These are phyloP conservation scores for Dendrostoma leiphaemia DNA, from an alignment of 2,329 filamentous ascomycete genomes.

Conservation along the genomic window DNA sequence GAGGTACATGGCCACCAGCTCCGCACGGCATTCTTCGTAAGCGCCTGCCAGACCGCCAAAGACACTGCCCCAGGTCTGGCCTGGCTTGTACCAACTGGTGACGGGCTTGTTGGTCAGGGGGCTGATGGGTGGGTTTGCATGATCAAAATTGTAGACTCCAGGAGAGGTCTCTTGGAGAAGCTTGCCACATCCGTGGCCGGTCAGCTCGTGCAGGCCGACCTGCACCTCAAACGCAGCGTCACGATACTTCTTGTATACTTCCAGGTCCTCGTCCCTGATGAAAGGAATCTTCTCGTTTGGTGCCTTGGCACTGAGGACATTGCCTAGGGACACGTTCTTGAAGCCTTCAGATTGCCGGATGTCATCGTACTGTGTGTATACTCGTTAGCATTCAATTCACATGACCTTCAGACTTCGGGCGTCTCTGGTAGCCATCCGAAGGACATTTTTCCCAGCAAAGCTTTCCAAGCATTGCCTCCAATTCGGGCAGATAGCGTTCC, in stretches of 20 bases:
- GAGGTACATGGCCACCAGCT: constrained; percentile 89
- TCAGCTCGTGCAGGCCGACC: constrained; percentile 87
- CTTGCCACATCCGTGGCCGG: constrained; percentile 88
- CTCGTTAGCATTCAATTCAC: background rate
- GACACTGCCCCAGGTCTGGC: constrained; percentile 91
- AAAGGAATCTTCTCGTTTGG: constrained; percentile 92
- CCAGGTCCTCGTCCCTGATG: constrained; percentile 74
- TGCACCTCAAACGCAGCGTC: constrained; percentile 92
- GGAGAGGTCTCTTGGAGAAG: constrained; percentile 83
- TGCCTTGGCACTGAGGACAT: constrained; percentile 86
- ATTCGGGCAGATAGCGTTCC: no score
- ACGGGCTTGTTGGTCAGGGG: constrained; percentile 77
- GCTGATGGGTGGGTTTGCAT: constrained; percentile 74
- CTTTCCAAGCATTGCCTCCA: no score
- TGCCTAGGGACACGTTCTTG: constrained; percentile 92
- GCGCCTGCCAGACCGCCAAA: constrained; percentile 85
- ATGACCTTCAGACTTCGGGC: background rate
- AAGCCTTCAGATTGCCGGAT: constrained; percentile 82
- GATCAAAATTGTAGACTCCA: constrained; percentile 86
- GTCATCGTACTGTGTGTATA: constrained; percentile 53
- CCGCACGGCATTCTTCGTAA: constrained; percentile 93
- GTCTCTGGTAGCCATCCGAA: background rate
- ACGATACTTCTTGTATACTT: constrained; percentile 76
- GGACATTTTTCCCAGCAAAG: no score
- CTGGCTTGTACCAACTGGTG: constrained; percentile 87